These are phyloP conservation scores for Litsea cubeba DNA, from an alignment of 164 flowering plant genomes.

Conservation along the genomic window DNA sequence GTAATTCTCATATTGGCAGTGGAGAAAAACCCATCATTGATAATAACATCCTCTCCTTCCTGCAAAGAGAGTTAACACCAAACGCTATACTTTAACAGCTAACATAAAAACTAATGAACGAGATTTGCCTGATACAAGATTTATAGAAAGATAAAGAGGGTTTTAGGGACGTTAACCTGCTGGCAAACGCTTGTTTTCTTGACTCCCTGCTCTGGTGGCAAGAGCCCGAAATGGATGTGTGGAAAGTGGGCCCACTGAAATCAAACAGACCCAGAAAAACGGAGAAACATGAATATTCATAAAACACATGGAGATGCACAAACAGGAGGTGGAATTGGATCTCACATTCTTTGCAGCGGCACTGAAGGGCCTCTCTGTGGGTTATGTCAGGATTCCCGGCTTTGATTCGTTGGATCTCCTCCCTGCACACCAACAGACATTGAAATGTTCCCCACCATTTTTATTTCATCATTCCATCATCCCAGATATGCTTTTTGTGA, in stretches of 20 bases:
- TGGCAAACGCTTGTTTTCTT: constrained; percentile 65
- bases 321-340: constrained; percentile 19
- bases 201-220: constrained; percentile 81
- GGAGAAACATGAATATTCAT: background rate
- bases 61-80: constrained; percentile 12
- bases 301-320: background rate
- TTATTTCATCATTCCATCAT: too few species aligned
- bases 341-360: constrained; percentile 99
- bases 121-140: background rate
- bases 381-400: constrained; percentile 95
- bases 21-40: constrained; percentile 71
- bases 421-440: constrained; percentile 40
- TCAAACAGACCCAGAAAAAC: constrained; percentile 16
- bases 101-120: background rate
- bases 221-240: constrained; percentile 93
- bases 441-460: background rate
- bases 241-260: constrained; percentile 98
- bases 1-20: constrained; percentile 73
- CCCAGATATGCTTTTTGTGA: too few species aligned
- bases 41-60: constrained; percentile 71
- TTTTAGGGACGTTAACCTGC: constrained; percentile 38
- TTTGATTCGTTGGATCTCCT: constrained; percentile 99
- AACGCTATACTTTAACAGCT: too few species aligned
- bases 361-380: constrained; percentile 98
- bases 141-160: background rate